Conservation (phyloP, 768 basidiomycete genomes). For the Pleurotus platypus region DNA sequence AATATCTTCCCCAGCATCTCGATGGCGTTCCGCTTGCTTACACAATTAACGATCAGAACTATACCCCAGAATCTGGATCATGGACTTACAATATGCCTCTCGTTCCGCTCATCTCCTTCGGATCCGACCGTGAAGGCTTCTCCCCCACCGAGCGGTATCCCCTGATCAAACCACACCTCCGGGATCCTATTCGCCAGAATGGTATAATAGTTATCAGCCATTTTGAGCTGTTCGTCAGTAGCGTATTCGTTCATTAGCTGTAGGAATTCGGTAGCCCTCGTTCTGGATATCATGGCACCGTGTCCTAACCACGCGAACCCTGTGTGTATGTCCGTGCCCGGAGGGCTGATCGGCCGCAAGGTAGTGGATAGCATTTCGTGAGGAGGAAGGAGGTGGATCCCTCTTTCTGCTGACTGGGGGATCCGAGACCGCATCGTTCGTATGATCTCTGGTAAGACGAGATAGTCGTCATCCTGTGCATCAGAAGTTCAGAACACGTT, state of each 20-base stretch:
- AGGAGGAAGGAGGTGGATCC: conserved; percentile 56
- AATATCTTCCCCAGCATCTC: conserved; percentile 32
- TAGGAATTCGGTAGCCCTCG: conserved; percentile 43
- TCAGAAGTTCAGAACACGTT: conserved; percentile 4
- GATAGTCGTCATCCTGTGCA: conserved; percentile 64
- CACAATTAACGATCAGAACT: neutral
- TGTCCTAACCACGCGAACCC: conserved; percentile 68
- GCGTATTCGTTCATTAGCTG: conserved; percentile 33
- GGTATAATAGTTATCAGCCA: conserved; percentile 72
- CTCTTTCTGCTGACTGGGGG: conserved; percentile 16
- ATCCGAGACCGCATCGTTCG: conserved; percentile 42
- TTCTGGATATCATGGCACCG: conserved; percentile 49
- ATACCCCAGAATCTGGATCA: neutral
- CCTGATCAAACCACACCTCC: conserved; percentile 63
- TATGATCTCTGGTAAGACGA: conserved; percentile 56
- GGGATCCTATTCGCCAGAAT: conserved; percentile 52
- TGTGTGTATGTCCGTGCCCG: conserved; percentile 36
- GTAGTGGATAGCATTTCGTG: conserved; percentile 57
- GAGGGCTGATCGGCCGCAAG: conserved; percentile 38
- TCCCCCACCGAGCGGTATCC: conserved; percentile 57
- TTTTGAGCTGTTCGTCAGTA: conserved; percentile 48
- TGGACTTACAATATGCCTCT: conserved; percentile 50
- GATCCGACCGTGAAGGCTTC: conserved; percentile 58
- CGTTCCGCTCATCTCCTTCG: conserved; percentile 57
- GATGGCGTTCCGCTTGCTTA: conserved; percentile 38